Base-by-base conservation (phyloP, 768 basidiomycete species). In the Auriscalpium microsporum region DNA sequence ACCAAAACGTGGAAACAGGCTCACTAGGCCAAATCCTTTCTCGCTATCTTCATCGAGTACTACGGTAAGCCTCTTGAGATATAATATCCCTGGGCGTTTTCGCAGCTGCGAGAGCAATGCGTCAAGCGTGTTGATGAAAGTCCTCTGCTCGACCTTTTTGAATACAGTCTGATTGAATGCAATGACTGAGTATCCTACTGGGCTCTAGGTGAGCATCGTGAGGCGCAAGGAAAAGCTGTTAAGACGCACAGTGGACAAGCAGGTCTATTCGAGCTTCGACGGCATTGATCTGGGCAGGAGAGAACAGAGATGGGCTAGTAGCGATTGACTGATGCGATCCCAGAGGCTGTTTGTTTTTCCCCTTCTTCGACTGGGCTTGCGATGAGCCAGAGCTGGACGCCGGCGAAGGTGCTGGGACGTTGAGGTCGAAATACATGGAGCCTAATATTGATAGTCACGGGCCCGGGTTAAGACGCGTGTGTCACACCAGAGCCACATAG, bases 101-200 rank as follows among this genome's bases (percentile, higher is more conserved):
- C 78, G 80, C 23, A 90, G 69, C 55, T 78, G 79, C n/a, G 72
- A 66, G n/a, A 90, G 67, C 10, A 93, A 67, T 5, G 65, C 63
- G 40, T 84, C 75, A 19, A 90, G 73, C 10, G 73, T 72, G 67
- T 93, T 90, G 45, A 79, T 70, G 63, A 89, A 87, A 0, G 72
- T 73, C 67, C 85, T 86, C 2, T 81, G 73, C 60, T 90, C 87
- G n/a, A 91, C 75, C 57, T 80, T 83, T 52, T 83, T 82, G 55
- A 82, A 73, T 14, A 87, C 76, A 2, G 79, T 82, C 63, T 93
- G 88, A 62, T 82, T 87, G 59, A 94, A 76, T 1, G 84, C 86
- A 47, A 94, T 65, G 37, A 90, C 83, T 33, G 84, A 81, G 71
- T 93, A 94, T 76, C 92, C 92, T 75, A 94, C 91, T 94, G 67